Conservation (phyloP, 139 green algal species). For the Closterium sp. region DNA sequence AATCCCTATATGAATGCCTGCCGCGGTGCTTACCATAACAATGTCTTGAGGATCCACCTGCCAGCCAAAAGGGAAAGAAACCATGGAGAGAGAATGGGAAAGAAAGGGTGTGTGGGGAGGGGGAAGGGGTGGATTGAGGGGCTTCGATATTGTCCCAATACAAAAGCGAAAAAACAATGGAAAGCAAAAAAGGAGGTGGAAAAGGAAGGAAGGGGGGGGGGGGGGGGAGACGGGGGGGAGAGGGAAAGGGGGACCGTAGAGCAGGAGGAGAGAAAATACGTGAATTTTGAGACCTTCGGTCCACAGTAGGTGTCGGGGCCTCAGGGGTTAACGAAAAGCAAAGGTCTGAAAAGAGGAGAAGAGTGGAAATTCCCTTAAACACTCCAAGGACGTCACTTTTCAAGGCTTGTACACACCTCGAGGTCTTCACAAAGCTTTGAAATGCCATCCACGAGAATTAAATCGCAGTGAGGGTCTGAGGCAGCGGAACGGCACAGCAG, state of each 20-base stretch:
- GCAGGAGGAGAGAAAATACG: background rate
- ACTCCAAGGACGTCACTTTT: background rate
- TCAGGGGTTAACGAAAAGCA: background rate
- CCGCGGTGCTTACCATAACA: constrained; percentile 32
- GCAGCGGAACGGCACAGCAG: no score
- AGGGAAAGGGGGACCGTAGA: background rate
- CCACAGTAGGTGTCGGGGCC: no score
- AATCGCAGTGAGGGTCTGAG: constrained; percentile 44
- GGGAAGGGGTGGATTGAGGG: background rate
- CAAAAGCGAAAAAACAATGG: background rate
- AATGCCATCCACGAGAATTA: constrained; percentile 56
- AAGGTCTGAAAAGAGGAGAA: background rate
- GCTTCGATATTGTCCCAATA: no score
- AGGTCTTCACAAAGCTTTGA: constrained; percentile 54
- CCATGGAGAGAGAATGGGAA: background rate
- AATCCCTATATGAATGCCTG: background rate
- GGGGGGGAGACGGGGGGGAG: background rate
- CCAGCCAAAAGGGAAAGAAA: background rate
- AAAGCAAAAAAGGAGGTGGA: background rate
- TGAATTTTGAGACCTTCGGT: no score
- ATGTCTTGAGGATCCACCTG: constrained; percentile 52
- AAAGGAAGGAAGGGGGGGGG: background rate
- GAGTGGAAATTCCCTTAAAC: background rate
- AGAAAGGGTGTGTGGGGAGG: background rate
- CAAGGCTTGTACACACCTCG: constrained; percentile 14